Percentiles rank a stretch among this genome's conserved stretches.
Conservation (phyloP, 345 rosid genomes). For the Sisymbrium altissimum region DNA sequence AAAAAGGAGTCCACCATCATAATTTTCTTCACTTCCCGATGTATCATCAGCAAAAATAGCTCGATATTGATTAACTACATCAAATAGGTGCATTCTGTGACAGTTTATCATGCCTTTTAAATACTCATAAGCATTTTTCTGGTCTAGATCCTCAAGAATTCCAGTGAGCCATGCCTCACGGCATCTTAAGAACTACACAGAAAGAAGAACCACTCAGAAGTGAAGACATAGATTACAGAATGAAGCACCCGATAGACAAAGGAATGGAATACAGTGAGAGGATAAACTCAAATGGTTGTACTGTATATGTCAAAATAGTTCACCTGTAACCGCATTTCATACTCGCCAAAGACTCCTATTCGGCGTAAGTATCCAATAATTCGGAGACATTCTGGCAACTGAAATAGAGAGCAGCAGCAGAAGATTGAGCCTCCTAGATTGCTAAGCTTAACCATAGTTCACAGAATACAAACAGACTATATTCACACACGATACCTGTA, state of each 20-base stretch:
- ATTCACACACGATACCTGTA: slow-evolving; percentile 56
- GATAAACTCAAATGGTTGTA: not conserved
- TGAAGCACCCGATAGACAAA: not conserved
- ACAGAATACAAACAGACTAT: slow-evolving; percentile 7
- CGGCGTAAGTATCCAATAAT: slow-evolving; percentile 94
- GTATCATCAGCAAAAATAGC: slow-evolving; percentile 97
- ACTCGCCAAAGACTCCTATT: slow-evolving; percentile 87
- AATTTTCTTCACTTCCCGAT: slow-evolving; percentile 91
- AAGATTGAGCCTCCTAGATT: slow-evolving; percentile 11
- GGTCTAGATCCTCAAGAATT: slow-evolving; percentile 92
- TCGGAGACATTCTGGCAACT: slow-evolving; percentile 96
- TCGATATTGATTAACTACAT: slow-evolving; percentile 94
- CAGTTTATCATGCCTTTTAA: slow-evolving; percentile 88
- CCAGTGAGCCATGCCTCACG: slow-evolving; percentile 99
- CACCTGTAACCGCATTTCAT: slow-evolving; percentile 96
- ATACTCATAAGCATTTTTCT: slow-evolving; percentile 82
- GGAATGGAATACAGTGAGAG: not conserved
- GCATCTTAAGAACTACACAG: slow-evolving; percentile 86
- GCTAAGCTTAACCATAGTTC: not conserved
- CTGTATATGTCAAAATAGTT: slow-evolving; percentile 19
- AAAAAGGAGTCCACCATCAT: slow-evolving; percentile 91
- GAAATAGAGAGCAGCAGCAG: slow-evolving; percentile 27
- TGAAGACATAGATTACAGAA: not conserved
- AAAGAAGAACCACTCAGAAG: slow-evolving; percentile 29
- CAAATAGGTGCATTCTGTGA: slow-evolving; percentile 86